These are phyloP conservation scores for Noccaea caerulescens DNA, from an alignment of 345 rosid species.

Conservation along the genomic window DNA sequence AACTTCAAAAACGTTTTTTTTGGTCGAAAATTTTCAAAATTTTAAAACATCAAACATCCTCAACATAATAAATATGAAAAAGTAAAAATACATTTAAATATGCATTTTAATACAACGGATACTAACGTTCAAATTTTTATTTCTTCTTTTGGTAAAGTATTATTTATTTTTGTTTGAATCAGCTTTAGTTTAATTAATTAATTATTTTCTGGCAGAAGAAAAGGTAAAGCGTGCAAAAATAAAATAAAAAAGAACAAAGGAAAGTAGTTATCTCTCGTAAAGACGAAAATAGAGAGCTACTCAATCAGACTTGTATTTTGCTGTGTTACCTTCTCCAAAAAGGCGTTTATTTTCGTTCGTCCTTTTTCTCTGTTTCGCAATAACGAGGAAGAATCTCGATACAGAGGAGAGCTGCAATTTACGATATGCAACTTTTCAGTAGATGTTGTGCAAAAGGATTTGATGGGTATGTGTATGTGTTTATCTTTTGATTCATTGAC, in stretches of 20 bases:
- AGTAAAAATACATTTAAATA: not conserved
- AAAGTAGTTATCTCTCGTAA: conserved; percentile 18
- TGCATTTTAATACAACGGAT: not conserved
- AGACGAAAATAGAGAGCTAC: conserved; percentile 34
- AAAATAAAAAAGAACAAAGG: not conserved
- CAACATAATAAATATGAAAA: not conserved
- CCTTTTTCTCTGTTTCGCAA: conserved; percentile 17
- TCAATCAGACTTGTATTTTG: conserved; percentile 10
- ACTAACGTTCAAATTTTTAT: conserved; percentile 1
- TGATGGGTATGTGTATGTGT: conserved; percentile 62
- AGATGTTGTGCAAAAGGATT: conserved; percentile 72
- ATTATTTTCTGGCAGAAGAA: conserved; percentile 1
- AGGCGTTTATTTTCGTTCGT: conserved; percentile 23
- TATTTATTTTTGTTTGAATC: not conserved
- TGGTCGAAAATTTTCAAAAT: no score
- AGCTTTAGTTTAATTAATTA: conserved; percentile 20
- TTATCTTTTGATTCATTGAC: conserved; percentile 23
- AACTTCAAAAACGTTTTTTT: not conserved
- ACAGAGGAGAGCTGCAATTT: conserved; percentile 21
- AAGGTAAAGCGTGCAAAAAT: conserved; percentile 19
- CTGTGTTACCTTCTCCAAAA: conserved; percentile 34
- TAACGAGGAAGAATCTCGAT: conserved; percentile 17
- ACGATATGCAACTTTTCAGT: conserved; percentile 64
- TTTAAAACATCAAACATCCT: conserved; percentile 3
- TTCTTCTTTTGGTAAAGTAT: conserved; percentile 1